Percentiles rank a stretch among this genome's conserved stretches.
Conservation (phyloP, 2,329 filamentous ascomycete species). For the Hymenoscyphus fraxineus region DNA sequence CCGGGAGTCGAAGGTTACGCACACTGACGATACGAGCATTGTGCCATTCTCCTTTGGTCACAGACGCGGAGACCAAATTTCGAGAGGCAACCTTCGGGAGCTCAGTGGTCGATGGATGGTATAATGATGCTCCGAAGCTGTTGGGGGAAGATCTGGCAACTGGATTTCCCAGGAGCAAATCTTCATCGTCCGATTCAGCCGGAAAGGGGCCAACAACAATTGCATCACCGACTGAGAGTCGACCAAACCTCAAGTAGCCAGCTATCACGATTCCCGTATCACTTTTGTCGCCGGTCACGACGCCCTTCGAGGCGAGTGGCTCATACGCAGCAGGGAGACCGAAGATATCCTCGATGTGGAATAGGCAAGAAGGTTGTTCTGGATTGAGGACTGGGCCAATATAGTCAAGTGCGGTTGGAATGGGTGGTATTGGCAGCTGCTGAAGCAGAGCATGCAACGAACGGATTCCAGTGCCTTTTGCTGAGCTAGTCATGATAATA, state of each 20-base stretch:
- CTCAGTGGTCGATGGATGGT: conserved; percentile 52
- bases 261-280: conserved; percentile 71
- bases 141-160: conserved; percentile 41
- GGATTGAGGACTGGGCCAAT: conserved; percentile 52
- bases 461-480: conserved; percentile 78
- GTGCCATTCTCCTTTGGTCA: conserved; percentile 69
- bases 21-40: conserved; percentile 78
- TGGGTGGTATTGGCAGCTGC: conserved; percentile 65
- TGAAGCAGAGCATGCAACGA: conserved; percentile 78
- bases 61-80: conserved; percentile 49
- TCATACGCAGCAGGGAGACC: conserved; percentile 64
- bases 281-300: conserved; percentile 19
- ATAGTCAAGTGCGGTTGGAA: conserved; percentile 51
- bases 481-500: conserved; percentile 81
- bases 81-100: conserved; percentile 49
- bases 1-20: conserved; percentile 80
- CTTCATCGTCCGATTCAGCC: conserved; percentile 46
- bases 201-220: conserved; percentile 78
- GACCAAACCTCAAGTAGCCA: conserved; percentile 77
- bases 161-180: conserved; percentile 35
- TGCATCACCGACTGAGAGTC: conserved; percentile 71
- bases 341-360: conserved; percentile 90
- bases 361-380: conserved; percentile 62
- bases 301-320: conserved; percentile 38
- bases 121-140: conserved; percentile 47